Evolutionary conservation across 352 stramenopile genomes (phyloP).

Genomic region (Pythium myriotylum): DNA sequence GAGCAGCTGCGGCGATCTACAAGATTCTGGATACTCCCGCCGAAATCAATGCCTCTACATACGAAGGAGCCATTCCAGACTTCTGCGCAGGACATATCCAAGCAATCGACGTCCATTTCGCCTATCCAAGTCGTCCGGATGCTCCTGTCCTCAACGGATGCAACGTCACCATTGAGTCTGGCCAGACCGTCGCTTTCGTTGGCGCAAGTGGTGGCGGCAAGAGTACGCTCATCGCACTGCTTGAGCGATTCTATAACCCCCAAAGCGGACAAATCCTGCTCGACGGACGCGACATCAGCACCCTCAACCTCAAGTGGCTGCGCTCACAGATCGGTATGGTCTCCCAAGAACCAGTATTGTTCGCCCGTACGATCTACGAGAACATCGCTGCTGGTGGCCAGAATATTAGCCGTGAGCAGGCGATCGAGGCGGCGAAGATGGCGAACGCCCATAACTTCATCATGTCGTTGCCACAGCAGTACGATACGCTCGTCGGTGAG

Average conservation of each 20-base stretch:
- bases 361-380: conserved; percentile 70
- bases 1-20: conserved; percentile 47
- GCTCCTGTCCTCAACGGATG: conserved; percentile 64
- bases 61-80: conserved; percentile 34
- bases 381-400: conserved; percentile 66
- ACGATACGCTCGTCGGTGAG: too few species aligned
- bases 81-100: conserved; percentile 37
- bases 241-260: conserved; percentile 88
- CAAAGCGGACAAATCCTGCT: too few species aligned
- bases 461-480: conserved; percentile 37
- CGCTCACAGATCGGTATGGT: conserved; percentile 39
- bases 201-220: conserved; percentile 20
- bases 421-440: conserved; percentile 1
- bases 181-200: too few species aligned
- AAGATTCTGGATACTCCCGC: conserved; percentile 54
- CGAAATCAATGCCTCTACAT: too few species aligned
- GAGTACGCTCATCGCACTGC: conserved; percentile 32
- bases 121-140: conserved; percentile 50
- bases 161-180: conserved; percentile 45
- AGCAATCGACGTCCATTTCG: conserved; percentile 24
- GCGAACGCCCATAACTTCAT: conserved; percentile 15
- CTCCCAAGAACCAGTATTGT: too few species aligned
- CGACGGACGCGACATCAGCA: conserved; percentile 59
- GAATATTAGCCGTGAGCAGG: neutral
- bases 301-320: conserved; percentile 57